Conservation (phyloP, 345 rosid species). For the Melastoma malabathricum region DNA sequence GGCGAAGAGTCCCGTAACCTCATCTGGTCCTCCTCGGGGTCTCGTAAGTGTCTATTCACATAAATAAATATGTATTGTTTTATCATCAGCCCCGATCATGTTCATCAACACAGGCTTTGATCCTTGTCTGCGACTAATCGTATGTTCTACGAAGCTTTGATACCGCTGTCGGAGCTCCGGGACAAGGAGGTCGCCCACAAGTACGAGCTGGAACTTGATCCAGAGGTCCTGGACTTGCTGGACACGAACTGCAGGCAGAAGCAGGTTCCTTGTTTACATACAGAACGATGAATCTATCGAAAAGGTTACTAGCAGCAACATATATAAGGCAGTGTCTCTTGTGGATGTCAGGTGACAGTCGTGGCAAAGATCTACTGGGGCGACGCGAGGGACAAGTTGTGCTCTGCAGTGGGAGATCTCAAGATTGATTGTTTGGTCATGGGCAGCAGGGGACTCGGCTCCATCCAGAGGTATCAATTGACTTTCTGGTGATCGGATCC, state of each 20-base stretch:
- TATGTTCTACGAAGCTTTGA: constrained; percentile 38
- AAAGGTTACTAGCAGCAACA: too few species aligned
- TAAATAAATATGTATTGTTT: too few species aligned
- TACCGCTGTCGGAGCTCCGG: constrained; percentile 64
- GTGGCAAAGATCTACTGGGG: constrained; percentile 80
- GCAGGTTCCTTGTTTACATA: constrained; percentile 13
- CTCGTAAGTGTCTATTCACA: constrained; percentile 28
- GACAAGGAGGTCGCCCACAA: constrained; percentile 39
- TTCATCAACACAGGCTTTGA: too few species aligned
- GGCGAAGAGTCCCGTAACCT: constrained; percentile 29
- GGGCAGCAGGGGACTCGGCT: constrained; percentile 91
- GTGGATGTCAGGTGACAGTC: constrained; percentile 30
- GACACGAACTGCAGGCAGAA: constrained; percentile 46
- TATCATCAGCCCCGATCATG: too few species aligned
- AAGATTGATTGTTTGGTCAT: constrained; percentile 63
- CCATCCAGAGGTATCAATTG: constrained; percentile 41
- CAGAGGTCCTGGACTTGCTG: constrained; percentile 52
- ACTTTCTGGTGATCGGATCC: neutral
- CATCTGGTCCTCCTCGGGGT: constrained; percentile 38
- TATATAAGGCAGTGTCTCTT: too few species aligned
- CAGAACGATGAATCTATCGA: neutral
- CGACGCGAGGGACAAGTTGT: constrained; percentile 69
- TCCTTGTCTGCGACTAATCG: too few species aligned
- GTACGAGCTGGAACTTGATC: constrained; percentile 46
- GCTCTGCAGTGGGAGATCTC: constrained; percentile 48